phyloP scores from a whole-genome alignment of 345 rosid species.

The Hibiscus syriacus region DNA sequence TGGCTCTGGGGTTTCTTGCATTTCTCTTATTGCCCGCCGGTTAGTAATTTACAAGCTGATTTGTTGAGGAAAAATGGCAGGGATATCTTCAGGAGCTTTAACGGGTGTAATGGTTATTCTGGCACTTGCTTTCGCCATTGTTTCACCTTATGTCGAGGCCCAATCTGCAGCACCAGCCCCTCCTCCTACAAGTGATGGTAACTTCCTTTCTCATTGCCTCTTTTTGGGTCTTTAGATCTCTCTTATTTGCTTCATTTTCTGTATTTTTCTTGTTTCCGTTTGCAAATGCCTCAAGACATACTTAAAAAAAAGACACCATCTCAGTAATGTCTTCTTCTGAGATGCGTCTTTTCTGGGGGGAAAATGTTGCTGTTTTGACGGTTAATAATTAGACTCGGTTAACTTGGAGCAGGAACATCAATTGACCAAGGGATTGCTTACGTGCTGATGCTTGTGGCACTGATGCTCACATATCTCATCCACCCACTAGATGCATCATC shows the following conservation, averaged over 20 bases:
- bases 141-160: constrained; percentile 28
- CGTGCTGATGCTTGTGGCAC: constrained; percentile 59
- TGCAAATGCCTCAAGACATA: constrained; percentile 2
- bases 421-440: constrained; percentile 72
- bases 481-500: constrained; percentile 48
- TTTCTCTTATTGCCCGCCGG: too few relatives aligned
- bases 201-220: not conserved
- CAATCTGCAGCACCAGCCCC: constrained; percentile 47
- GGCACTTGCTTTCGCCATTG: constrained; percentile 23
- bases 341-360: too few relatives aligned
- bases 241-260: not conserved
- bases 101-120: constrained; percentile 16
- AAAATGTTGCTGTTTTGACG: too few relatives aligned
- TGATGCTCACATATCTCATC: constrained; percentile 62
- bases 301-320: not conserved
- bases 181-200: constrained; percentile 61
- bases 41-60: not conserved
- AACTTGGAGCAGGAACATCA: constrained; percentile 39
- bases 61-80: not conserved
- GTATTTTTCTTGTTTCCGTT: too few relatives aligned
- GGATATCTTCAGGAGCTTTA: not conserved
- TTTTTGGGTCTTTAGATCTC: not conserved
- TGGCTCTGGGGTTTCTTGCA: not conserved
- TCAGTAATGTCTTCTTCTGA: too few relatives aligned
- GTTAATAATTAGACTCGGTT: not conserved